Evolutionary conservation across 768 basidiomycete genomes (phyloP), one percentile per base, ranked within the genome.

Genomic region (Pleurotus ostreatus): DNA sequence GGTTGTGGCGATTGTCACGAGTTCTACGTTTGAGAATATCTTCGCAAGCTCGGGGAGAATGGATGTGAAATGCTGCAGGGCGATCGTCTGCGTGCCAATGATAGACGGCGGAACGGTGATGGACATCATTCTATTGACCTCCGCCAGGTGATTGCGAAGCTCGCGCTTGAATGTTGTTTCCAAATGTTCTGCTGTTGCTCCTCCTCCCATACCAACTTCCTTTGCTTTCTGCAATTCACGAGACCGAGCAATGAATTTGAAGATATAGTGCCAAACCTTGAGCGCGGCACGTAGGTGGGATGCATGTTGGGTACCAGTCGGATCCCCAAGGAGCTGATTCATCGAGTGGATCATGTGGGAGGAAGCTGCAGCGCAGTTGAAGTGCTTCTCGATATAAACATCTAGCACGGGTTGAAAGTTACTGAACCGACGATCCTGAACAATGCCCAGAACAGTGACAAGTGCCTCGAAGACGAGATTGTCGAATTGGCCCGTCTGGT

Each of bases 261-360:
- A 92, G 62, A 98, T 85, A 66, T 95, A 93, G 65, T 94, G 89
- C 94, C 94, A 96, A 26, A 98, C 96, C 69, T 98, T 98, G 58
- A 98, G 76, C 13, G 94, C 90, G 9, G 92, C 86, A 34, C 95
- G 86, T 55, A 98, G 79, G 4, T 83, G 81, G 15, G 89, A 86
- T 0, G 89, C 93, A 2, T 81, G 83, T 20, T 92, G 89, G 7
- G 76, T 72, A 18, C 84, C 80, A 0, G 86, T 83, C 11, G 92
- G 92, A 62, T 88, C 82, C 37, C 75, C 74, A 40, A 98, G 76
- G 12, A 97, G 81, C 22, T 83, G 79, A 64, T 90, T 90, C 89
- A 98, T 90, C 6, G 92, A 91, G 59, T 82, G 84, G 40, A 98
- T 82, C 64, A 98, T 86, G 65, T 87, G 90, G 18, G 88, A 88